Evolutionary conservation across 148 eudicot genomes (phyloP), one percentile per base, ranked within the genome.

Genomic region (Camellia lanceoleosa): DNA sequence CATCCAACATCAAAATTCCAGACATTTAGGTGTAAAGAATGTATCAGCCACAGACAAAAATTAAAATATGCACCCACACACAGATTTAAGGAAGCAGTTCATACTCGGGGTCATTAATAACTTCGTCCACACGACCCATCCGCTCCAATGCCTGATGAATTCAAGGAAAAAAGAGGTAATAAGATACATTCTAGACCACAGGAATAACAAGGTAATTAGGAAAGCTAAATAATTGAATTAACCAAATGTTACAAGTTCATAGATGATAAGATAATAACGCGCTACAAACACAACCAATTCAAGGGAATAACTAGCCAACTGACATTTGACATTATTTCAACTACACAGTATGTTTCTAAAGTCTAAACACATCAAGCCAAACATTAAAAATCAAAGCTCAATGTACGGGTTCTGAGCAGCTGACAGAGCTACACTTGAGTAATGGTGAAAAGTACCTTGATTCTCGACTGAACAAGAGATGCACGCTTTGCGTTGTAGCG

Each of bases 401-500:
- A 13, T 20, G 5, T 64, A 47, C 12, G 43, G n/a, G 47, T 64
- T 64, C 71, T 38, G 12, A 81, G 47, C 73, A 66, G 79, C 68
- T 3, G 3, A 66, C 73, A 82, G 56, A 13, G 43, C 4, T 7
- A 55, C 68, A 20, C 13, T 61, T 12, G 16, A 54, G 19, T 70
- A 67, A 38, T 61, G 79, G 72, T 20, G 76, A 73, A 55, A 56
- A 66, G 78, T 81, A 97, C 99, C 97, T 97, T 97, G 80, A 97
- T 97, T 88, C 99, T 91, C 68, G 99, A 97, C 84, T 97, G 99
- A 80, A 97, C 99, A 81, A 97, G 99, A 63, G 99, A 94, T 55
- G 99, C 99, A 81, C 99, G 98, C 91, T 97, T 97, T 63, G 99
- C 99, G 85, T 97, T 97, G 87, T 91, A 97, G 64, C 99, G 95